Base-by-base conservation (phyloP, 352 stramenopile species). In the Pythium phragmitis region DNA sequence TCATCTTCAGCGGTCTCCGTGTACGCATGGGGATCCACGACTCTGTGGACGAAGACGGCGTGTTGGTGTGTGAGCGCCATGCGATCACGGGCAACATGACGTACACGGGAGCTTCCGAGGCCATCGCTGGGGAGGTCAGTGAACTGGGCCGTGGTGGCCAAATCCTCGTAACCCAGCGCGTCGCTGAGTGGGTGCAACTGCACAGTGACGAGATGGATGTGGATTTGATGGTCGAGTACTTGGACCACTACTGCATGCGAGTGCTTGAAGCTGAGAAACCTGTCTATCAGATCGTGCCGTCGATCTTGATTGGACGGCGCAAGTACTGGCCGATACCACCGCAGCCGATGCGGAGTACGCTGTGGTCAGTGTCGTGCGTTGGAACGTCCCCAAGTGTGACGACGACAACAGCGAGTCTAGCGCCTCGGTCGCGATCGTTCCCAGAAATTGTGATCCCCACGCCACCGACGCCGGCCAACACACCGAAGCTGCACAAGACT, bases 21-120 rank as follows among this genome's bases (percentile, higher is more conserved):
- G 79, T 92, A 8, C 83, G 83, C 0, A 92, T 92, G 83, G 81
- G 83, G 3, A 80, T 91, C 58, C 83, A 92, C 65, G 82, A 88
- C 37, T 74, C 77, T 17, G 8, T 42, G 16, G 53, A 49, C 11
- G 50, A 41, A 19, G 58, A 65, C 21, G 63, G 63, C 14, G n/a
- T 17, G 3, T 41, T 69, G 21, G 47, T 69, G 5, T 57, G 21
- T 23, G n/a, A 50, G 7, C 16, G 26, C 9, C 68, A 74, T 30
- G 42, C 68, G 7, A 50, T 74, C 19, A 74, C 68, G 21, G 51
- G 59, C 23, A 68, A 65, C 4, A 64, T 63, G 61, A 63, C 58
- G n/a, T 74, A 74, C 36, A 60, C 49, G 9, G 68, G 68, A 3
- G 43, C 57, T 5, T 53, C 51, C 14, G 63, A 74, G 30, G 26